These are phyloP conservation scores for Heliamphora exappendiculata DNA, from an alignment of 148 eudicot species.

Conservation along the genomic window DNA sequence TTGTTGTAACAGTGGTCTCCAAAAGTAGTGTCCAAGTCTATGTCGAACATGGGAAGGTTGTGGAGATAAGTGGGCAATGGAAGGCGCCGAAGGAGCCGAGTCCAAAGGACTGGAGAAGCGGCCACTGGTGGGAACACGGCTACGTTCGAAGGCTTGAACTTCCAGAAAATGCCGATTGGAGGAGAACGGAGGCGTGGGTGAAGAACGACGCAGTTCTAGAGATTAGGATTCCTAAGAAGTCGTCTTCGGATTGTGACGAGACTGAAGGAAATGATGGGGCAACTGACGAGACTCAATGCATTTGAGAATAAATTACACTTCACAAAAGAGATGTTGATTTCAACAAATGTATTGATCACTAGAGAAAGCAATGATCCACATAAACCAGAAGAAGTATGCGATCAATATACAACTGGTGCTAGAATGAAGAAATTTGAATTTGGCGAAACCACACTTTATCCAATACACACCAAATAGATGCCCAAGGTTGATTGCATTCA, in stretches of 20 bases:
- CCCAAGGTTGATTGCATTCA: background rate
- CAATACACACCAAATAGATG: background rate
- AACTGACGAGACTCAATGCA: background rate
- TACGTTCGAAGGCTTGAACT: slow-evolving; percentile 70
- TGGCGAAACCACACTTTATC: too few relatives aligned
- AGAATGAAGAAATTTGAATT: background rate
- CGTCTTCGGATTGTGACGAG: slow-evolving; percentile 24
- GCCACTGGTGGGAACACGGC: slow-evolving; percentile 86
- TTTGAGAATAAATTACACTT: background rate
- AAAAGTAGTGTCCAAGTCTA: slow-evolving; percentile 42
- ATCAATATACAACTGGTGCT: too few relatives aligned
- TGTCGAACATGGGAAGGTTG: slow-evolving; percentile 62
- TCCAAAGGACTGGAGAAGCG: slow-evolving; percentile 63
- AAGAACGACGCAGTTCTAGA: slow-evolving; percentile 42
- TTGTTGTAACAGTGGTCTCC: slow-evolving; percentile 33
- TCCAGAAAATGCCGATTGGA: slow-evolving; percentile 66
- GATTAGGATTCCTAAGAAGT: slow-evolving; percentile 54
- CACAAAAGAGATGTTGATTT: background rate
- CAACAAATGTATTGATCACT: background rate
- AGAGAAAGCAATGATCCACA: too few relatives aligned
- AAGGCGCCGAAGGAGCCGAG: slow-evolving; percentile 28
- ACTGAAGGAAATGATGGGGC: slow-evolving; percentile 18
- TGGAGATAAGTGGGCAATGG: slow-evolving; percentile 70
- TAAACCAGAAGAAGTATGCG: background rate
- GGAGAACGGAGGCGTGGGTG: slow-evolving; percentile 45